Conservation (phyloP, 164 flowering plant genomes). For the Taxillus chinensis region DNA sequence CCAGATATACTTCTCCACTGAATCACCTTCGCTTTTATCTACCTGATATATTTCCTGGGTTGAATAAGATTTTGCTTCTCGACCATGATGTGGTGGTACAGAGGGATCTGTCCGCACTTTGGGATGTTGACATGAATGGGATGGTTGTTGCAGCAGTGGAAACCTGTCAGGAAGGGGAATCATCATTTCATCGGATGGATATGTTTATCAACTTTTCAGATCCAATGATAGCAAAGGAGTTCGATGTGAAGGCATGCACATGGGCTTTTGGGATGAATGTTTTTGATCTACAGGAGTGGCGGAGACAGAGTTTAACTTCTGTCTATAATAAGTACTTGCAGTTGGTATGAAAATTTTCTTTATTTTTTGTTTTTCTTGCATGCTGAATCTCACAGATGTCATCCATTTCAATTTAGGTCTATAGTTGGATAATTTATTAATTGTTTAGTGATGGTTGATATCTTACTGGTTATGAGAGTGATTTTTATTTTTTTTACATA, state of each 20-base stretch:
- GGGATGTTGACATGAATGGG: slow-evolving; percentile 64
- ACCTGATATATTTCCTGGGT: slow-evolving; percentile 67
- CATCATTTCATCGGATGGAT: slow-evolving; percentile 54
- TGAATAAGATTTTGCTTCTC: slow-evolving; percentile 68
- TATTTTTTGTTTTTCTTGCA: neutral
- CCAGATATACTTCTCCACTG: slow-evolving; percentile 50
- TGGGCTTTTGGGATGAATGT: slow-evolving; percentile 98
- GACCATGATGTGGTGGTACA: slow-evolving; percentile 98
- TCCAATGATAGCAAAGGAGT: slow-evolving; percentile 39
- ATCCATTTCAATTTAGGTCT: too few relatives aligned
- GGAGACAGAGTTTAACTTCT: slow-evolving; percentile 45
- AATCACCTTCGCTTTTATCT: slow-evolving; percentile 83
- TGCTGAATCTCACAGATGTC: too few relatives aligned
- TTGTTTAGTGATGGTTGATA: too few relatives aligned
- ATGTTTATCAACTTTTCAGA: slow-evolving; percentile 62
- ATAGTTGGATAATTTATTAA: too few relatives aligned
- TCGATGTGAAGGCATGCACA: slow-evolving; percentile 62
- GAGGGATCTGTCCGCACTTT: slow-evolving; percentile 59
- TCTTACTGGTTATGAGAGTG: too few relatives aligned
- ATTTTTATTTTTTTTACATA: too few relatives aligned
- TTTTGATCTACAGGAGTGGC: slow-evolving; percentile 77
- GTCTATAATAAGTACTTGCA: slow-evolving; percentile 50
- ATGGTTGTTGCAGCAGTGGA: slow-evolving; percentile 83
- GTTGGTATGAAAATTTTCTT: slow-evolving; percentile 40
- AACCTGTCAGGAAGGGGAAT: slow-evolving; percentile 51